Conservation (phyloP, 345 rosid species). For the Populus deltoides region DNA sequence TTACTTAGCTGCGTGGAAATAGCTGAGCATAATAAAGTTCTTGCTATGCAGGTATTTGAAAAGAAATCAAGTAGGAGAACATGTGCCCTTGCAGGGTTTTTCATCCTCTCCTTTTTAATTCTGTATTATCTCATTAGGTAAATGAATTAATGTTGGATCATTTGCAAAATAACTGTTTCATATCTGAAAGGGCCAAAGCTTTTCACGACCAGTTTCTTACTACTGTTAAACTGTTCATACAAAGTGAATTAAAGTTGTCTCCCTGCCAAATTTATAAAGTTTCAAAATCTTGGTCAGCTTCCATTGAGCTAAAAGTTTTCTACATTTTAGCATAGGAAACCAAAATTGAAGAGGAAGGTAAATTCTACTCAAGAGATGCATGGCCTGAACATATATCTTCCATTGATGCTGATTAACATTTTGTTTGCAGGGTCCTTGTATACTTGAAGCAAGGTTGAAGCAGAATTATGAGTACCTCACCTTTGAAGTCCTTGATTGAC, state of each 20-base stretch:
- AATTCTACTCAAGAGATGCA: background rate
- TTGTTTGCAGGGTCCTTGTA: conserved; percentile 28
- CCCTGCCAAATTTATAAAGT: background rate
- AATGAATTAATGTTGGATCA: conserved; percentile 1
- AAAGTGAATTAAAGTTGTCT: background rate
- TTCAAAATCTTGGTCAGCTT: background rate
- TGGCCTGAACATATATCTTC: background rate
- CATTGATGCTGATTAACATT: background rate
- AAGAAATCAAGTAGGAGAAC: conserved; percentile 67
- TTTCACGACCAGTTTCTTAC: background rate
- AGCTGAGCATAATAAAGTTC: conserved; percentile 8
- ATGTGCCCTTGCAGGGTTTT: conserved; percentile 58
- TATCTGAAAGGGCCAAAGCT: background rate
- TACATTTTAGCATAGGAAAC: background rate
- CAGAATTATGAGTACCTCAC: background rate
- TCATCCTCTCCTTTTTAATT: conserved; percentile 51
- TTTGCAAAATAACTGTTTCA: background rate
- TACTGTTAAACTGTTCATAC: too few relatives aligned
- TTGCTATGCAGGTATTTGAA: conserved; percentile 62
- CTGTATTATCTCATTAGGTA: conserved; percentile 68
- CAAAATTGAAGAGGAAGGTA: background rate
- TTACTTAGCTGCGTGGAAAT: background rate
- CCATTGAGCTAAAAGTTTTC: background rate
- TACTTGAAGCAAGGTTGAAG: conserved; percentile 13
- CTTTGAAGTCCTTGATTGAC: background rate